Percentiles rank a stretch among this genome's conserved stretches.
These are phyloP conservation scores for Trichoderma sp. DNA, from an alignment of 2,329 filamentous ascomycete species.

Conservation along the genomic window DNA sequence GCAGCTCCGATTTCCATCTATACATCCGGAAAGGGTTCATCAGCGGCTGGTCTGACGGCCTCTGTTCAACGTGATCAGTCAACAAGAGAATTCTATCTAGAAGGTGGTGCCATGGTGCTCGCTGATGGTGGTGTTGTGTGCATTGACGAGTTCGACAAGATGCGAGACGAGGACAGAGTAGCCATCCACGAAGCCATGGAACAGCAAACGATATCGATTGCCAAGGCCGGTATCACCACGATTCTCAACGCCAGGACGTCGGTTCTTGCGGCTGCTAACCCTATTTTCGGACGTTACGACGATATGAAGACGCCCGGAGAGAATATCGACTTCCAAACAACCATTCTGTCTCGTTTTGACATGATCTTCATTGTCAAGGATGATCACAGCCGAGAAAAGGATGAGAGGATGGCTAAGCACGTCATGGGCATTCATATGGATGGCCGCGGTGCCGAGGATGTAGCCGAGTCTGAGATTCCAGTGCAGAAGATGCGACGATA, in stretches of 20 bases:
- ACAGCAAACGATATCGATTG: conserved; percentile 98
- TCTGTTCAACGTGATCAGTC: conserved; percentile 92
- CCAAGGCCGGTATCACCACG: conserved; percentile 97
- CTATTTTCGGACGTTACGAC: conserved; percentile 96
- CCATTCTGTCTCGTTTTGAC: conserved; percentile 96
- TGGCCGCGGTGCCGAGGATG: conserved; percentile 77
- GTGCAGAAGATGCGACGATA: conserved; percentile 98
- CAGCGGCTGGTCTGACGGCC: conserved; percentile 93
- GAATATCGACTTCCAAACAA: conserved; percentile 99
- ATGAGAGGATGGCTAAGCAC: conserved; percentile 93
- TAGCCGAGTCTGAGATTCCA: conserved; percentile 81
- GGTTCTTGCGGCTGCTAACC: conserved; percentile 92
- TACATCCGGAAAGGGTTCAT: conserved; percentile 97
- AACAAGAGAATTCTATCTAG: conserved; percentile 94
- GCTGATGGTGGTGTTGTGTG: conserved; percentile 96
- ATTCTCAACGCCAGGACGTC: conserved; percentile 96
- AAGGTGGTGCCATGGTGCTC: conserved; percentile 97
- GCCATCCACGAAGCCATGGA: conserved; percentile 99
- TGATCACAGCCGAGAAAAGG: conserved; percentile 84
- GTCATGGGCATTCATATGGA: conserved; percentile 98
- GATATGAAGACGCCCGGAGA: conserved; percentile 97
- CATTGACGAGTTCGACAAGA: conserved; percentile 99
- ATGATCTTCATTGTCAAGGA: conserved; percentile 99
- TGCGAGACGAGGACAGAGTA: conserved; percentile 96
- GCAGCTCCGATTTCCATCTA: conserved; percentile 97